Percentiles rank a stretch among this genome's conserved stretches.
Conservation (phyloP, 23 red algal genomes). For the Gracilaria gracilis region DNA sequence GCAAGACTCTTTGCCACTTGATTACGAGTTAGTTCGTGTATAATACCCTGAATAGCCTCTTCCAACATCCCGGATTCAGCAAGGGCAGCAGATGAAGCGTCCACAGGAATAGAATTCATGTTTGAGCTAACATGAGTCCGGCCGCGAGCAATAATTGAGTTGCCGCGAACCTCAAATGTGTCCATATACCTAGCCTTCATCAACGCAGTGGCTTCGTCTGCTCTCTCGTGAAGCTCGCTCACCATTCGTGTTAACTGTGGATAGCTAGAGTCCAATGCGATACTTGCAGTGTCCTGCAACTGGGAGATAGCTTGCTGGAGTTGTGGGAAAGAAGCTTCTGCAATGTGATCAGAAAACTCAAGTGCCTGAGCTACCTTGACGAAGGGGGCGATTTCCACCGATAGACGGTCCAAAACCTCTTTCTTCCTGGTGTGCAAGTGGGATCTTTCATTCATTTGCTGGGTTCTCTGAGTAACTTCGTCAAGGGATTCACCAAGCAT, state of each 20-base stretch:
- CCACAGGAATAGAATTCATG: background rate
- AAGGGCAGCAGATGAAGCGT: constrained; percentile 17
- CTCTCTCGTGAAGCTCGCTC: constrained; percentile 52
- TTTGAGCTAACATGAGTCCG: background rate
- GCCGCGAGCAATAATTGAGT: constrained; percentile 42
- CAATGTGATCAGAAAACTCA: constrained; percentile 43
- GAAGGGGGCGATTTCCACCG: constrained; percentile 37
- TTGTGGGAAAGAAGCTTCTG: constrained; percentile 32
- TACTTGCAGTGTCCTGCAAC: background rate
- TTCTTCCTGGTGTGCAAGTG: constrained; percentile 20
- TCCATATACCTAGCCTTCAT: constrained; percentile 73
- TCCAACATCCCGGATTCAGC: constrained; percentile 52
- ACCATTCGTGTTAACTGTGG: constrained; percentile 39
- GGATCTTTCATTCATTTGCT: constrained; percentile 34
- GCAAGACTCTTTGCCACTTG: constrained; percentile 44
- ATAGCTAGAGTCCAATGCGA: constrained; percentile 42
- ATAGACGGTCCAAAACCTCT: constrained; percentile 34
- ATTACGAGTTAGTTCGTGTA: constrained; percentile 51
- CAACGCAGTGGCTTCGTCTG: constrained; percentile 50
- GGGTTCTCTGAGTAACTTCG: constrained; percentile 48
- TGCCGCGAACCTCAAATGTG: constrained; percentile 43
- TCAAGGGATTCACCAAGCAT: constrained; percentile 74
- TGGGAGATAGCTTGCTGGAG: constrained; percentile 40
- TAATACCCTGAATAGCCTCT: constrained; percentile 49
- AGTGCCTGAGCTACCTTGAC: constrained; percentile 51